phyloP scores from a whole-genome alignment of 192 early-diverging fungal genomes.

The Hyaloraphidium curvatum region DNA sequence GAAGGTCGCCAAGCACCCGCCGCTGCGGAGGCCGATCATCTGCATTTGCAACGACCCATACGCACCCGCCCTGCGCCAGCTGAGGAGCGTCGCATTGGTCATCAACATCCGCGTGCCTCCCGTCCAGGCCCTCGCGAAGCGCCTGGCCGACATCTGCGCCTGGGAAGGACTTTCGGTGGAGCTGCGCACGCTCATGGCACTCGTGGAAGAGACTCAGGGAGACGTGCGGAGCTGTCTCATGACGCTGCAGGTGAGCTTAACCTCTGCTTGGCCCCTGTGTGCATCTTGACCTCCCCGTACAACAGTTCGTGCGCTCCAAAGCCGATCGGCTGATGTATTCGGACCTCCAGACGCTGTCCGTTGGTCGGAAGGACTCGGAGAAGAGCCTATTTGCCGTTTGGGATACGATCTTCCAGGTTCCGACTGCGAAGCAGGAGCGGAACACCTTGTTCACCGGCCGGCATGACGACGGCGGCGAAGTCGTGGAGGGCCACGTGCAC shows the following conservation, averaged over 20 bases:
- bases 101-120: slow-evolving; percentile 47
- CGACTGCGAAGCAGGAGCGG: slow-evolving; percentile 8
- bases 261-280: too few species aligned
- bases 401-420: slow-evolving; percentile 54
- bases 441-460: background rate
- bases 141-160: slow-evolving; percentile 63
- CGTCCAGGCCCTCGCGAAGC: slow-evolving; percentile 36
- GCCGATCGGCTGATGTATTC: too few species aligned
- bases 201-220: slow-evolving; percentile 60
- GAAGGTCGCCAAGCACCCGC: slow-evolving; percentile 6
- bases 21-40: slow-evolving; percentile 77
- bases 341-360: too few species aligned
- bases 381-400: slow-evolving; percentile 60
- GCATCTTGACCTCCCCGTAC: too few species aligned
- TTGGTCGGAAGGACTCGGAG: slow-evolving; percentile 67
- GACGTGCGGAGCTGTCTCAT: slow-evolving; percentile 81
- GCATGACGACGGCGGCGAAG: background rate
- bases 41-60: slow-evolving; percentile 98
- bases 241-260: slow-evolving; percentile 38
- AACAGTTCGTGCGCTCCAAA: too few species aligned
- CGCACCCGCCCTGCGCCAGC: slow-evolving; percentile 64
- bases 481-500: background rate
- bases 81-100: slow-evolving; percentile 57
- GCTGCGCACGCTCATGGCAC: slow-evolving; percentile 45
- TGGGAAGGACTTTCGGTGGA: slow-evolving; percentile 53